Conservation (phyloP, 2,329 filamentous ascomycete genomes). For the Diaporthe vaccinii region DNA sequence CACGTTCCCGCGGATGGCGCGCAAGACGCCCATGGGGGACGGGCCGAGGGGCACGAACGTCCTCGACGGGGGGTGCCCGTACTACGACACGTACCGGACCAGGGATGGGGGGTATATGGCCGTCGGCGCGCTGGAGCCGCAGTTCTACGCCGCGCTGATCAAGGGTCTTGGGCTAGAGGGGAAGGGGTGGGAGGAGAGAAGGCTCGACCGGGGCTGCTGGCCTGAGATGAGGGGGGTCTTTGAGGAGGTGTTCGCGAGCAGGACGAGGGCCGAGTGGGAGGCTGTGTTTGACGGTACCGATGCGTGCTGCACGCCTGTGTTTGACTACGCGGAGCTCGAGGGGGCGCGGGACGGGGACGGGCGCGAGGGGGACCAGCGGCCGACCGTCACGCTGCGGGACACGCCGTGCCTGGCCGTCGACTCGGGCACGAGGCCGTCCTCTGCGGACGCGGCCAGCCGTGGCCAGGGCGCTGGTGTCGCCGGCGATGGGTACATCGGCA, state of each 20-base stretch:
- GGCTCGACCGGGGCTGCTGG: slow-evolving; percentile 77
- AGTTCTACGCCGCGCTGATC: slow-evolving; percentile 81
- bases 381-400: slow-evolving; percentile 75
- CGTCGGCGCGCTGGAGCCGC: slow-evolving; percentile 90
- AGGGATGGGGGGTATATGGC: slow-evolving; percentile 84
- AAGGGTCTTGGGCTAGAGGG: slow-evolving; percentile 73
- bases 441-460: slow-evolving; percentile 53
- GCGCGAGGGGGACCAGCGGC: slow-evolving; percentile 77
- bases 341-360: slow-evolving; percentile 49
- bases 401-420: slow-evolving; percentile 78
- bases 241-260: slow-evolving; percentile 73
- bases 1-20: slow-evolving; percentile 79
- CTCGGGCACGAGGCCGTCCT: slow-evolving; percentile 51
- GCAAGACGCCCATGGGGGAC: slow-evolving; percentile 74
- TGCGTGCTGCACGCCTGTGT: slow-evolving; percentile 91
- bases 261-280: slow-evolving; percentile 86
- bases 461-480: slow-evolving; percentile 76
- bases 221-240: slow-evolving; percentile 74
- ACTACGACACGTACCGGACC: slow-evolving; percentile 91
- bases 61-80: slow-evolving; percentile 88
- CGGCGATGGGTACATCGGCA: slow-evolving; percentile 76
- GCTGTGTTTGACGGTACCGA: slow-evolving; percentile 88
- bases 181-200: slow-evolving; percentile 63
- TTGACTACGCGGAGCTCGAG: slow-evolving; percentile 81
- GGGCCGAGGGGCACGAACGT: slow-evolving; percentile 79